Evolutionary conservation across 2,329 filamentous ascomycete genomes (phyloP).

Genomic region (Paecilomyces sp.): DNA sequence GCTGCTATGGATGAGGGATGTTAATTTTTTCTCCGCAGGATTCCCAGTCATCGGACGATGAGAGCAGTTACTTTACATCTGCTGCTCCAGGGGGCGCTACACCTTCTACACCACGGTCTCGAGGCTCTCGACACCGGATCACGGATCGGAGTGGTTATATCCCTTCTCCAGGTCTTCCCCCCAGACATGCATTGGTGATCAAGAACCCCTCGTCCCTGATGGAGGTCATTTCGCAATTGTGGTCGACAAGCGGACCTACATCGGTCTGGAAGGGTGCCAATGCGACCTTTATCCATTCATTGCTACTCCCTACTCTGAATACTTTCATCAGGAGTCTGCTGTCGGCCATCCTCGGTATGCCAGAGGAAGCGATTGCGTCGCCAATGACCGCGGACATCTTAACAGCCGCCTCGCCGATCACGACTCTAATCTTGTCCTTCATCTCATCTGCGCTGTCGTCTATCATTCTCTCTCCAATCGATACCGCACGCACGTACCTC

Average conservation of each 20-base stretch:
- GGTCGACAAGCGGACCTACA: conserved; percentile 81
- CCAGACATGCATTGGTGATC: conserved; percentile 60
- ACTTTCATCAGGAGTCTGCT: conserved; percentile 87
- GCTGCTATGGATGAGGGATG: conserved; percentile 6
- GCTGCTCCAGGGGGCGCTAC: conserved; percentile 37
- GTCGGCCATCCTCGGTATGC: conserved; percentile 84
- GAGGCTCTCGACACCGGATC: conserved; percentile 32
- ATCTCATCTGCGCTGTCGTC: conserved; percentile 64
- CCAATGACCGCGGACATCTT: conserved; percentile 62
- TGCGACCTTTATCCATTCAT: conserved; percentile 82
- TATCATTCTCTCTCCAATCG: conserved; percentile 75
- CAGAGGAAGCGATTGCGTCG: conserved; percentile 59
- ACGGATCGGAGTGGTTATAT: conserved; percentile 41
- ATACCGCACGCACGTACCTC: conserved; percentile 79
- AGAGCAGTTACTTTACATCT: conserved; percentile 79
- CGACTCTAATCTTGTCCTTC: conserved; percentile 67
- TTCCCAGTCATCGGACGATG: conserved; percentile 57
- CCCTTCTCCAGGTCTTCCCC: conserved; percentile 29
- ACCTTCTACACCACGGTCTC: conserved; percentile 33
- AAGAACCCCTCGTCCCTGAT: conserved; percentile 72
- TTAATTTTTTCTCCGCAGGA: conserved; percentile 15
- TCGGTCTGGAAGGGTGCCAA: conserved; percentile 95
- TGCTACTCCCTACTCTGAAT: conserved; percentile 79
- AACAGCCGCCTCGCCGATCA: conserved; percentile 73
- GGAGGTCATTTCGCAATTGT: conserved; percentile 79